Percentiles rank a stretch among this genome's conserved stretches.
phyloP scores from a whole-genome alignment of 2,329 filamentous ascomycete species.

The Metarhizium anisopliae region DNA sequence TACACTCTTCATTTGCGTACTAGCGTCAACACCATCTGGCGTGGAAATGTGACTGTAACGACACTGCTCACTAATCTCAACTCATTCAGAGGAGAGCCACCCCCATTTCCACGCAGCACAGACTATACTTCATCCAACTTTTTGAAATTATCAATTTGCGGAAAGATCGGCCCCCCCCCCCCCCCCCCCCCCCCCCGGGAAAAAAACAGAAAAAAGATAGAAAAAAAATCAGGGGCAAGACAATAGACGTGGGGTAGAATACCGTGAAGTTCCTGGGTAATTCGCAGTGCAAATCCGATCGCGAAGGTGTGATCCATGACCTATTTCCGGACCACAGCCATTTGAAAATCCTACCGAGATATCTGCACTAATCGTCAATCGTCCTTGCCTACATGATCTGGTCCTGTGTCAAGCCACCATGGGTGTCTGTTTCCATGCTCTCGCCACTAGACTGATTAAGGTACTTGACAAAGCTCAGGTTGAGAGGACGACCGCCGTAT shows the following conservation, averaged over 20 bases:
- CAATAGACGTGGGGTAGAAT: background rate
- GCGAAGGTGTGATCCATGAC: background rate
- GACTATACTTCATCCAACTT: background rate
- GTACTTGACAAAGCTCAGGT: slow-evolving; percentile 91
- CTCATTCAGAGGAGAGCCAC: background rate
- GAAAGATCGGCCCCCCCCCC: background rate
- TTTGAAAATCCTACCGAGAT: background rate
- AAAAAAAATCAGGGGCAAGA: slow-evolving; percentile 1
- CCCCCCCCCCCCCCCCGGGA: too few relatives aligned
- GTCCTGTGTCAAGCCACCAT: slow-evolving; percentile 79
- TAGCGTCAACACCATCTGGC: background rate
- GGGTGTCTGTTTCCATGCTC: slow-evolving; percentile 75
- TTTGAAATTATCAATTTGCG: background rate
- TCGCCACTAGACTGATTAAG: slow-evolving; percentile 59
- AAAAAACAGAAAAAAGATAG: background rate
- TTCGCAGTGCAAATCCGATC: background rate
- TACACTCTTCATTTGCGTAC: background rate
- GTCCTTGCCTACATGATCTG: slow-evolving; percentile 74
- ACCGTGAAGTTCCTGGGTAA: background rate
- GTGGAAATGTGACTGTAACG: background rate
- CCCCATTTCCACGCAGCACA: background rate
- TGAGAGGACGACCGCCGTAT: slow-evolving; percentile 89
- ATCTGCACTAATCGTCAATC: background rate
- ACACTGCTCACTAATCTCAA: background rate
- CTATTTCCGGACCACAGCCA: background rate